Conservation (phyloP, 208 protist genomes). For the Herpetomonas samuelpessoai region DNA sequence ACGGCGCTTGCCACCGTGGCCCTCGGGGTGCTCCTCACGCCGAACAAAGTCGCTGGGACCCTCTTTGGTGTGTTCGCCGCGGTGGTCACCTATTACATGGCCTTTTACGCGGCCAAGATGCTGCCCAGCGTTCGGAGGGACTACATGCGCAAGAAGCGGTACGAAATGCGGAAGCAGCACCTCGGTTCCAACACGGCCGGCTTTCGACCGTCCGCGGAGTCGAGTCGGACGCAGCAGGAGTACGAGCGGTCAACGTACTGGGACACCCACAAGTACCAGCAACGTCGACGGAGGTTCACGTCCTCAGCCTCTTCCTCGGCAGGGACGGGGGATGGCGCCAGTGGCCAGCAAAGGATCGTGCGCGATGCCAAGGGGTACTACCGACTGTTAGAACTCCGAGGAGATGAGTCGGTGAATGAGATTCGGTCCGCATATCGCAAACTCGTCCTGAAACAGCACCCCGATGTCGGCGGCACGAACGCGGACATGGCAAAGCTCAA, state of each 20-base stretch:
- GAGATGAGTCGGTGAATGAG: conserved; percentile 85
- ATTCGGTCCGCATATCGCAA: conserved; percentile 85
- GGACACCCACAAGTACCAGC: conserved; percentile 74
- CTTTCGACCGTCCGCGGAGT: conserved; percentile 45
- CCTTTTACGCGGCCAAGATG: conserved; percentile 61
- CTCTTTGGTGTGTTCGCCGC: conserved; percentile 39
- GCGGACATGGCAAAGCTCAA: conserved; percentile 74
- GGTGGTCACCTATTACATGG: conserved; percentile 59
- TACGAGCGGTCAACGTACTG: conserved; percentile 79
- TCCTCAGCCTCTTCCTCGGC: neutral
- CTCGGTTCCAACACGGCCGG: conserved; percentile 30
- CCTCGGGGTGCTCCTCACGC: conserved; percentile 36
- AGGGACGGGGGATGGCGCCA: neutral
- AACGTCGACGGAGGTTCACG: neutral
- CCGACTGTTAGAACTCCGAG: conserved; percentile 43
- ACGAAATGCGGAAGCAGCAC: conserved; percentile 38
- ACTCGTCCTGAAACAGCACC: conserved; percentile 73
- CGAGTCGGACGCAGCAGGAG: conserved; percentile 64
- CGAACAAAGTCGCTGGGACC: conserved; percentile 66
- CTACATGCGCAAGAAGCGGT: conserved; percentile 32
- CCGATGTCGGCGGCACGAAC: conserved; percentile 76
- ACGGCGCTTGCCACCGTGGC: conserved; percentile 26
- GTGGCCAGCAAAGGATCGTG: neutral
- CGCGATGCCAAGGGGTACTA: conserved; percentile 78
- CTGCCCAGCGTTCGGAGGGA: conserved; percentile 59